Evolutionary conservation across 331 rosid species (phyloP).

Genomic region (Spiraea crenata): DNA sequence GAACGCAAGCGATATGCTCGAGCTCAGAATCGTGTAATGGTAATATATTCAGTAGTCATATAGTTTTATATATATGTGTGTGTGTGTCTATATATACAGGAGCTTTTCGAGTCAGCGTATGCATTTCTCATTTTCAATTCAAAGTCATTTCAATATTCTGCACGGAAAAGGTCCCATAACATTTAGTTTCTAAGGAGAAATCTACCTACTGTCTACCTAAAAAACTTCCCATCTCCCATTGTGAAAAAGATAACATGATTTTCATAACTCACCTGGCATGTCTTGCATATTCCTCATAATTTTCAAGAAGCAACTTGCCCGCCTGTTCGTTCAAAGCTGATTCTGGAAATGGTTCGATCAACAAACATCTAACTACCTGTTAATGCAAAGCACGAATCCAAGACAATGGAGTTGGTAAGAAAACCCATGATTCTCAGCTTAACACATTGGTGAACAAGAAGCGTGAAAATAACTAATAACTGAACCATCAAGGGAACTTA

Average conservation of each 20-base stretch:
- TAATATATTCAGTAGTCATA: background rate
- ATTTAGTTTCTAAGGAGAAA: background rate
- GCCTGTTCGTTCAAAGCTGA: constrained; percentile 98
- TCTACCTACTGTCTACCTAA: background rate
- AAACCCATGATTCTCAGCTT: constrained; percentile 12
- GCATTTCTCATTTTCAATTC: background rate
- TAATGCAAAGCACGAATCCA: constrained; percentile 13
- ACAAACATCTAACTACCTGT: constrained; percentile 96
- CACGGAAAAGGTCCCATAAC: background rate
- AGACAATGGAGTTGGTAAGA: constrained; percentile 2
- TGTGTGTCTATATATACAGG: background rate
- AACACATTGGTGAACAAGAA: constrained; percentile 1
- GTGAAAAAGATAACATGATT: constrained; percentile 11
- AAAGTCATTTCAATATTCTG: background rate
- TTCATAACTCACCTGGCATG: constrained; percentile 78
- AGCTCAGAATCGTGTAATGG: background rate
- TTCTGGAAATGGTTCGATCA: constrained; percentile 98
- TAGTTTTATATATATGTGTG: background rate
- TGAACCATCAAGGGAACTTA: constrained; percentile 34
- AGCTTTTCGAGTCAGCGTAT: background rate
- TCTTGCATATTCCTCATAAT: constrained; percentile 96
- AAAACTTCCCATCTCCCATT: constrained; percentile 7
- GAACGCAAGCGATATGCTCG: too few relatives aligned
- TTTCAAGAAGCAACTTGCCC: constrained; percentile 85
- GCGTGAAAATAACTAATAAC: background rate